Percentiles rank a stretch among this genome's conserved stretches.
Evolutionary conservation across 306 rosid species (phyloP).

Genomic region (Carpinus fangiana): DNA sequence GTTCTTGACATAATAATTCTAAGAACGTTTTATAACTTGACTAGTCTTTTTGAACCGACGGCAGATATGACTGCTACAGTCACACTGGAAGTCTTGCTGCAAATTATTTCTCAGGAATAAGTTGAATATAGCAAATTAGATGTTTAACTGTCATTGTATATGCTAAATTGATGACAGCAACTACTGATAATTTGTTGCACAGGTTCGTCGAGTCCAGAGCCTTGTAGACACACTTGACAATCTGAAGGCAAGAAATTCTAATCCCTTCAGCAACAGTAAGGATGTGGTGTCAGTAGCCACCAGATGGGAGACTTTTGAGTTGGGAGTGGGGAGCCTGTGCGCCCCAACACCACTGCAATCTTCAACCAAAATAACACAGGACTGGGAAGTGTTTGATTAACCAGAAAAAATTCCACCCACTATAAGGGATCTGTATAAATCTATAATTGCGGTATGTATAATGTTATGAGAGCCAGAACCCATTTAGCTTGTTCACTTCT

Average conservation of each 20-base stretch:
- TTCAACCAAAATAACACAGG: constrained; percentile 42
- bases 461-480: background rate
- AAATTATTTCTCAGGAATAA: background rate
- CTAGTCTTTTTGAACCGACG: no score
- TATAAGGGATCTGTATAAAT: constrained; percentile 1
- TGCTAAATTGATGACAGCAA: background rate
- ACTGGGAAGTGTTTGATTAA: constrained; percentile 52
- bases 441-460: constrained; percentile 4
- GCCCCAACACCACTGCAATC: constrained; percentile 28
- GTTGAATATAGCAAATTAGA: background rate
- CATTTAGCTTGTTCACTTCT: background rate
- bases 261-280: constrained; percentile 29
- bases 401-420: background rate
- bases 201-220: constrained; percentile 72
- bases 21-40: no score
- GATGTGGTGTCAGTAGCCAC: constrained; percentile 36
- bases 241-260: constrained; percentile 50
- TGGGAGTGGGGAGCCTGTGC: constrained; percentile 45
- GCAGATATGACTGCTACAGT: no score
- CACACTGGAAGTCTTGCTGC: background rate
- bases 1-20: no score
- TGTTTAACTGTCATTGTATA: background rate
- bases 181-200: constrained; percentile 8
- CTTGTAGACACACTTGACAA: constrained; percentile 57
- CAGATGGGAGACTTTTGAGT: constrained; percentile 62